Evolutionary conservation across 306 rosid species (phyloP), one percentile per base, ranked within the genome.

Genomic region (Gastrolobium villosum): DNA sequence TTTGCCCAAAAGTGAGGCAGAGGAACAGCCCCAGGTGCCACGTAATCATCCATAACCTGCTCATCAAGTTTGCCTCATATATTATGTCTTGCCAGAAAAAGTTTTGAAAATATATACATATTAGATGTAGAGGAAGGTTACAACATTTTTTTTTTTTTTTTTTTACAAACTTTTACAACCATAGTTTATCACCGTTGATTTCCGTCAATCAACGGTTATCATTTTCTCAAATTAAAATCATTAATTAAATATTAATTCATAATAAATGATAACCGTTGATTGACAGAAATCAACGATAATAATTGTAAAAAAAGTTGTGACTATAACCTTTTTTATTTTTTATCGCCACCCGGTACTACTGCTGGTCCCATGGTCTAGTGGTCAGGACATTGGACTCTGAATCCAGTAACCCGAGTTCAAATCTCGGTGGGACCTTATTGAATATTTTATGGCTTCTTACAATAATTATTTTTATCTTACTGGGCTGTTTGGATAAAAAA

Each of bases 1-100:
- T 95, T 80, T 95, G 99, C 78, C 98, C 98, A 46, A 95, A 93
- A 45, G 99, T 93, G 35, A 95, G 97, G 75, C 60, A 9, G 45
- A 91, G 5, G 83, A 95, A 95, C 66, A 95, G 81, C 2, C 98
- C 99, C 32, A 95, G 11, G 75, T 95, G 99, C 98, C 99, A 95
- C 32, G 90, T 85, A 9, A 93, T 1, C 88, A 95, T 56, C 98
- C 99, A 95, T 75, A 93, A 66, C 97, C 98, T 92, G 88, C 26
- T 49, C 80, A 79, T 39, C 0, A 76, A 2, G 35, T 45, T 56
- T 68, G 15, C 28, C n/a, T 48, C 14, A 8, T 32, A 31, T 64
- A 67, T 57, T 4, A n/a, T 13, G 66, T 62, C 40, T 4, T 14
- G 28, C 30, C 1, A 14, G 10, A 7, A 0, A 62, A 36, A 75